Percentiles rank a stretch among this genome's conserved stretches.
Evolutionary conservation across 176 grass and related monocot species (phyloP).

Genomic region (Musa troglodytarum): DNA sequence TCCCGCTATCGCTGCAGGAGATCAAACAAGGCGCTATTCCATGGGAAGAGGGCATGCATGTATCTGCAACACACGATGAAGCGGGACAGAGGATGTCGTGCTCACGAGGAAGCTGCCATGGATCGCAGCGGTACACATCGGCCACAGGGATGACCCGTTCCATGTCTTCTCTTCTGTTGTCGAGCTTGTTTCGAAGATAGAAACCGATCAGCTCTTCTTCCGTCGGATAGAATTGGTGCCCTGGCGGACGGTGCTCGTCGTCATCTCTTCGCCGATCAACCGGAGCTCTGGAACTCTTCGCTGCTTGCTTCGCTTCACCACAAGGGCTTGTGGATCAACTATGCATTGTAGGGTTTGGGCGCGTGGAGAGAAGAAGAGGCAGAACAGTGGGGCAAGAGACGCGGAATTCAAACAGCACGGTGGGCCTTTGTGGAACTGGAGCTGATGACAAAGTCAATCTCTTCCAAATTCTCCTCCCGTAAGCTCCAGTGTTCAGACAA

Average conservation of each 20-base stretch:
- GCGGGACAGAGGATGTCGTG: too few species aligned
- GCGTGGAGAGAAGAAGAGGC: too few species aligned
- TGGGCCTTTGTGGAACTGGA: too few species aligned
- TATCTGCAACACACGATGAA: not conserved
- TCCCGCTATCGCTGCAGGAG: slow-evolving; percentile 29
- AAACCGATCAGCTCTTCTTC: slow-evolving; percentile 70
- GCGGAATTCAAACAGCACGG: too few species aligned
- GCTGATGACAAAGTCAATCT: too few species aligned
- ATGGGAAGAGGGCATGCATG: not conserved
- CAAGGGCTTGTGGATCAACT: too few species aligned
- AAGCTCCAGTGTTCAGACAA: too few species aligned
- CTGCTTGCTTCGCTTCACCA: not conserved
- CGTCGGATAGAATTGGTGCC: slow-evolving; percentile 70
- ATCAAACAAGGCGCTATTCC: not conserved
- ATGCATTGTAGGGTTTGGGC: too few species aligned
- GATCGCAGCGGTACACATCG: slow-evolving; percentile 56
- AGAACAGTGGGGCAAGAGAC: too few species aligned
- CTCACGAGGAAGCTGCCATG: slow-evolving; percentile 49
- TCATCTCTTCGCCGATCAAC: not conserved
- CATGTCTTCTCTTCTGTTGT: slow-evolving; percentile 26
- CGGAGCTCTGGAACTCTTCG: not conserved
- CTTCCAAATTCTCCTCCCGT: too few species aligned
- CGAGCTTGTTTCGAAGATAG: slow-evolving; percentile 54
- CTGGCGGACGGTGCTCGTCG: slow-evolving; percentile 7
- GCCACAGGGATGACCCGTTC: slow-evolving; percentile 53